Base-by-base conservation (phyloP, 305 asterid genomes). In the Fraxinus nigra region DNA sequence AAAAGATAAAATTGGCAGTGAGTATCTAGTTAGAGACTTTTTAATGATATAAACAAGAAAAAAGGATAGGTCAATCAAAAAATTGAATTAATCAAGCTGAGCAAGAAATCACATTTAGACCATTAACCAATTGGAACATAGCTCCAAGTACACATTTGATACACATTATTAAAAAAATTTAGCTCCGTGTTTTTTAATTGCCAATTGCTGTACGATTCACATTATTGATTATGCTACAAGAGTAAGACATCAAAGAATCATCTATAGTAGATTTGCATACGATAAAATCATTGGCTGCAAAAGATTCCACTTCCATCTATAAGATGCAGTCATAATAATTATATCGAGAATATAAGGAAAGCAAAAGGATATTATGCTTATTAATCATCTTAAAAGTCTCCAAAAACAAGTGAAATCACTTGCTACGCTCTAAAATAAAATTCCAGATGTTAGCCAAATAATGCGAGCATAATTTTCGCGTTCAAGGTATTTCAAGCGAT, bases 261-360 rank as follows among this genome's bases (percentile, higher is more conserved):
- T 37, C 43, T 37, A 8, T 37, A 37, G 89, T 85, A 72, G 92
- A 91, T 61, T 79, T 89, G 69, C 81, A 91, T 40, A 86, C 82
- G 82, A 92, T 86, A 85, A 76, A 88, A 75, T 90, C 94, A 87
- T 87, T 90, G 80, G 87, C 97, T 95, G 98, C 95, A 93, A 91
- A 78, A 88, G 75, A 90, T 88, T 87, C 84, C 91, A 94, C 89
- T 85, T 90, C 86, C 85, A 89, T 91, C 89, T 84, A 91, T 93
- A 85, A 94, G 96, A 88, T 81, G 85, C 77, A 81, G 85, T 78
- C 84, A 86, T 77, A 84, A 76, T 79, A 82, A 85, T 77, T 43
- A 80, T 79, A 84, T 83, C 79, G 81, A 87, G 67, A 67, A 77
- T 78, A 56, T 69, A 86, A 79, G 78, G 30, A 73, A 43, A 72